Base-by-base conservation (phyloP, 2,329 filamentous ascomycete species). In the Amauroascus niger region DNA sequence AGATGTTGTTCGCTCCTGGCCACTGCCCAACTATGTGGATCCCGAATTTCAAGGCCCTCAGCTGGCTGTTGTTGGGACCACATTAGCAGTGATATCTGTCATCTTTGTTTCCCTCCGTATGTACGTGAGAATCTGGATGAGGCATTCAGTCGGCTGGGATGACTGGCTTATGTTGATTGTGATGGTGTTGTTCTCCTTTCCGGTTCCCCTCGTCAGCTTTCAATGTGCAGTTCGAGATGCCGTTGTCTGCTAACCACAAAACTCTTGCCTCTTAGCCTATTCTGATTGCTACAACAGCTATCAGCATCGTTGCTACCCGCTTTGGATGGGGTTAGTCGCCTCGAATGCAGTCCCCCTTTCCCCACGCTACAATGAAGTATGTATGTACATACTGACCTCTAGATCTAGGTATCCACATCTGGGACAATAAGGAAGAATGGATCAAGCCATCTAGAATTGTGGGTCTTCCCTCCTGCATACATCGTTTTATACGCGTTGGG, bases 1-100 rank as follows among this genome's bases (percentile, higher is more conserved):
- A 39, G 50, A 55, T 32, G 56, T 60, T n/a, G 48, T 56, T 6
- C 41, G 45, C 8, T 33, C 61, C 35, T 67, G 64, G 64, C 64
- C 65, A 1, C 58, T 58, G 45, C 64, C 65, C 8, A 66, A 67
- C 51, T 66, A 62, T 60, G 56, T 63, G 44, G 55, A 67, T 45
- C 64, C 65, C 8, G 58, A 59, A 14, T 64, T 53, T 39, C 53
- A 59, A 56, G 65, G 65, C 8, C 58, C 58, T 20, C 59, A 57
- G 9, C 50, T 67, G 32, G 58, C 61, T 26, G 57, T 65, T 49
- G 50, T 65, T 13, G 59, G 59, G 39, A 62, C 65, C 49, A 41
- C 62, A 2, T 60, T 67, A 49, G 30, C 55, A 2, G 54, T 52
- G 20, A 48, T 64, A 16, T 62, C 59, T 11, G 9, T 60, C 49